Percentiles rank a stretch among this genome's conserved stretches.
Evolutionary conservation across 345 rosid genomes (phyloP).

Genomic region (Eucalyptus microcorys): DNA sequence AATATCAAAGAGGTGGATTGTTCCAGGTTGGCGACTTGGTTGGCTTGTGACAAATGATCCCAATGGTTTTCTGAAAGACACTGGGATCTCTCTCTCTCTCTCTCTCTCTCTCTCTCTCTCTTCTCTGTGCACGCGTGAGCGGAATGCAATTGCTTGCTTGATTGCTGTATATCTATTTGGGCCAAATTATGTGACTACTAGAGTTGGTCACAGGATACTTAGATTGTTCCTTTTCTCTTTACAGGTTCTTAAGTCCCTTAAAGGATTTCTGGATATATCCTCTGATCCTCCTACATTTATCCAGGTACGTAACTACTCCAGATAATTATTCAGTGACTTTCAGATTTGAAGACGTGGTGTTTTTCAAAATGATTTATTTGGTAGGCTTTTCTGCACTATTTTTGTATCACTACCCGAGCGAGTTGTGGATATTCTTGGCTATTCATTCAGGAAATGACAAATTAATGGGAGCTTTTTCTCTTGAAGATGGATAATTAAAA

Average conservation of each 20-base stretch:
- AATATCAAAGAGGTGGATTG: conserved; percentile 66
- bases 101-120: not conserved
- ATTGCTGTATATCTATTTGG: not conserved
- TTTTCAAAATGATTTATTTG: not conserved
- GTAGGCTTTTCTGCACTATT: not conserved
- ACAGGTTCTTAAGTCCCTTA: conserved; percentile 32
- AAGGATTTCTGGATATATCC: conserved; percentile 15
- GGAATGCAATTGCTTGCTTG: not conserved
- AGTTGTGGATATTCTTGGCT: not conserved
- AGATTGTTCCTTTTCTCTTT: not conserved
- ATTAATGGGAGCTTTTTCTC: not conserved
- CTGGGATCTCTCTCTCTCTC: conserved; percentile 20
- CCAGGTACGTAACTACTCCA: conserved; percentile 18
- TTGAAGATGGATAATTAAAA: not conserved
- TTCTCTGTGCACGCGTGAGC: too few species aligned
- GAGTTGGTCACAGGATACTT: not conserved
- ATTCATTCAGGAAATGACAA: not conserved
- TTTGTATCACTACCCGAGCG: not conserved
- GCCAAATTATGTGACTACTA: not conserved
- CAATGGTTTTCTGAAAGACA: conserved; percentile 23
- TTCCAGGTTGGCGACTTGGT: conserved; percentile 80
- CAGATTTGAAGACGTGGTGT: not conserved
- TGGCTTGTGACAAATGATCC: conserved; percentile 61
- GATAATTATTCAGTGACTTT: not conserved
- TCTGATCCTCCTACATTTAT: conserved; percentile 35